phyloP scores from a whole-genome alignment of 164 flowering plant species.

The Liriodendron chinense region DNA sequence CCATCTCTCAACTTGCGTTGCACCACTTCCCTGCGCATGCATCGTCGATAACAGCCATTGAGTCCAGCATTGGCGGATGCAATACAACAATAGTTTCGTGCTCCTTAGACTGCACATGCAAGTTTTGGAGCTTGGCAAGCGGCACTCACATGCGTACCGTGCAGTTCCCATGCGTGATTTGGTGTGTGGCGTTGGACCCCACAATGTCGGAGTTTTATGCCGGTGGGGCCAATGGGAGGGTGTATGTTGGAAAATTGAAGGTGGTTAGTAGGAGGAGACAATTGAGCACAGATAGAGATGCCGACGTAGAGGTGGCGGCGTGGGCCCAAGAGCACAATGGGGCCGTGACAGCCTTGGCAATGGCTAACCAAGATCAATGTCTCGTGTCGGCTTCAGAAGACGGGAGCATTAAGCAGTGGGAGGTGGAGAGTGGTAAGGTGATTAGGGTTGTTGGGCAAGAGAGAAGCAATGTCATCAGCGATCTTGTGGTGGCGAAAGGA shows the following conservation, averaged over 20 bases:
- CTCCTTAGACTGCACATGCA: conserved; percentile 45
- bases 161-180: conserved; percentile 34
- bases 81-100: conserved; percentile 28
- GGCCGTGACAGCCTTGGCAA: conserved; percentile 23
- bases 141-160: conserved; percentile 26
- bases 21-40: conserved; percentile 29
- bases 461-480: conserved; percentile 23
- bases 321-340: conserved; percentile 29
- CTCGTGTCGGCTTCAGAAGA: conserved; percentile 49
- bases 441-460: conserved; percentile 23
- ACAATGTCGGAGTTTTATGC: conserved; percentile 28
- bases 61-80: conserved; percentile 9
- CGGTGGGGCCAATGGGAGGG: conserved; percentile 48
- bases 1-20: neutral
- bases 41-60: conserved; percentile 34
- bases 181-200: conserved; percentile 23
- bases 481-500: conserved; percentile 32
- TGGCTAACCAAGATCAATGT: conserved; percentile 17
- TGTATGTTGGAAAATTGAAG: conserved; percentile 32
- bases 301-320: conserved; percentile 4
- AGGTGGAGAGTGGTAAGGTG: conserved; percentile 21
- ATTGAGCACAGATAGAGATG: neutral
- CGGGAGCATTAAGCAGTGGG: conserved; percentile 42
- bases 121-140: conserved; percentile 38
- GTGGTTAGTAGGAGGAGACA: neutral